These are phyloP conservation scores for Bonia amplexicaulis DNA, from an alignment of 176 grass and related monocot genomes.

Conservation along the genomic window DNA sequence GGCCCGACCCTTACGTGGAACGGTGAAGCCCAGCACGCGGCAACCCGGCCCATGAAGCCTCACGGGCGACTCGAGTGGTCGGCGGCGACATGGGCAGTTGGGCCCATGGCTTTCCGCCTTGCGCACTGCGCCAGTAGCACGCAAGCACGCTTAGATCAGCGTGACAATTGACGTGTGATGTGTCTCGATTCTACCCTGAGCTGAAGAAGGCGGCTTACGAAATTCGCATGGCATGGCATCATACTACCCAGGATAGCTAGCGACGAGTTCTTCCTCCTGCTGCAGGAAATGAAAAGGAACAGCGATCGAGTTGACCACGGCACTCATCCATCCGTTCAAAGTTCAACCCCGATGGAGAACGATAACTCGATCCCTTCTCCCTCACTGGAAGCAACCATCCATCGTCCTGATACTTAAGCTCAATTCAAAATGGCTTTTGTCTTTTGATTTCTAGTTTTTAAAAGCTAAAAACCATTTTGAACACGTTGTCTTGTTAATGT, in stretches of 20 bases:
- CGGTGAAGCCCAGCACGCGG: background rate
- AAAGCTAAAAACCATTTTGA: too few species aligned
- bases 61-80: background rate
- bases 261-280: too few species aligned
- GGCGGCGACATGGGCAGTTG: background rate
- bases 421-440: too few species aligned
- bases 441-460: too few species aligned
- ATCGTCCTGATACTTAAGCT: too few species aligned
- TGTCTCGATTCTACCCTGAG: background rate
- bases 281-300: background rate
- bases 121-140: background rate
- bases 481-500: too few species aligned
- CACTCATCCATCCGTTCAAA: background rate
- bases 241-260: too few species aligned
- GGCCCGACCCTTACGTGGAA: background rate
- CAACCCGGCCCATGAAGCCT: background rate
- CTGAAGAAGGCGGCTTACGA: constrained; percentile 1
- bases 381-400: background rate
- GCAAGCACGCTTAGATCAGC: background rate
- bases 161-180: background rate
- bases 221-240: background rate
- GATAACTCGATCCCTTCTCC: too few species aligned
- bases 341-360: too few species aligned
- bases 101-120: background rate
- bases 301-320: too few species aligned